These are phyloP conservation scores for Pneumocystis wakefieldiae DNA, from an alignment of 1,139 yeast genomes.

Conservation along the genomic window DNA sequence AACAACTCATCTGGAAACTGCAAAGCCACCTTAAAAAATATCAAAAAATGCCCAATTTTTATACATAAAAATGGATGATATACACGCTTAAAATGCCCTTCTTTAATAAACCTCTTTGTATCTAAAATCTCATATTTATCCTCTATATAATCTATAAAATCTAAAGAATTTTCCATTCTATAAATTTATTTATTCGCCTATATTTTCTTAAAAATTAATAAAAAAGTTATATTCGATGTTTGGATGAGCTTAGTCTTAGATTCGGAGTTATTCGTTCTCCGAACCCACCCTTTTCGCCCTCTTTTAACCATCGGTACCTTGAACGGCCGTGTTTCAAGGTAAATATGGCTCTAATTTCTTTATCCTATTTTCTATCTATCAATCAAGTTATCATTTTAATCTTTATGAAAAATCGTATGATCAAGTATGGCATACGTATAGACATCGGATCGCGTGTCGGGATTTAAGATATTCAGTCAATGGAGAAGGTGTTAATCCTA, in stretches of 20 bases:
- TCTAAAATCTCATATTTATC: neutral
- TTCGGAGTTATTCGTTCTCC: neutral
- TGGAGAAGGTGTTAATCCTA: neutral
- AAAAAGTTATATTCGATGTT: neutral
- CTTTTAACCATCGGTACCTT: neutral
- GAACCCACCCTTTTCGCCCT: neutral
- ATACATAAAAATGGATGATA: neutral
- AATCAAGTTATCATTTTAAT: too few relatives aligned
- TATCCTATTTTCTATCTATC: neutral
- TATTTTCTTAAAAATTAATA: too few relatives aligned
- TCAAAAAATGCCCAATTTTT: neutral
- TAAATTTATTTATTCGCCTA: neutral
- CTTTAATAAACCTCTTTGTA: neutral
- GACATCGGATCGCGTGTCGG: neutral
- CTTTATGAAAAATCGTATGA: neutral
- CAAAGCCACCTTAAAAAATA: conserved; percentile 36
- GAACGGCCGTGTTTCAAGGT: neutral
- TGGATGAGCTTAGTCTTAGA: neutral
- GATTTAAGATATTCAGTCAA: neutral
- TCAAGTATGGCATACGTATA: neutral
- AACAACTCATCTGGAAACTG: conserved; percentile 81
- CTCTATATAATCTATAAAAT: neutral
- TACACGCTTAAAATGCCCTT: neutral
- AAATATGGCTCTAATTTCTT: too few relatives aligned
- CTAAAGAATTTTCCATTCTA: neutral